Evolutionary conservation across 495 filamentous ascomycete genomes (phyloP).

Genomic region (Schizothecium vesticola): DNA sequence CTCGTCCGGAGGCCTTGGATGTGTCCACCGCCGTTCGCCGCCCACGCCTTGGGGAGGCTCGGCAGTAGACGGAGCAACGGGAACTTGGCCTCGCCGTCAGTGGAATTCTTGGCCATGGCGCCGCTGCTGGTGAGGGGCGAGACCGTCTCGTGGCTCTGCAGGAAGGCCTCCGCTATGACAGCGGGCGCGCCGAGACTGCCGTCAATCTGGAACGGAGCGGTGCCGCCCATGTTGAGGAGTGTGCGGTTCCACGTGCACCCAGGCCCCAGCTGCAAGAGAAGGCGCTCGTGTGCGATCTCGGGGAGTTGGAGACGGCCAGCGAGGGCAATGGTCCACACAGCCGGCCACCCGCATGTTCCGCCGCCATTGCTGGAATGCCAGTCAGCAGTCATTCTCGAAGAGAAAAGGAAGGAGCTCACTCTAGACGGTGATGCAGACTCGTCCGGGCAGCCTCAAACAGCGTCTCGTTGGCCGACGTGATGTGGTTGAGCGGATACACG

Average conservation of each 20-base stretch:
- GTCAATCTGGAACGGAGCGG: conserved; percentile 7
- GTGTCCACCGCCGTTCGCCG: neutral
- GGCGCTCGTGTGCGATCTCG: neutral
- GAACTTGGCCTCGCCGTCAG: neutral
- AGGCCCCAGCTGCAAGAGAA: neutral
- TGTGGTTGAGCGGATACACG: conserved; percentile 1
- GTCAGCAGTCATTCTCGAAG: neutral
- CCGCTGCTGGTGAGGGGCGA: neutral
- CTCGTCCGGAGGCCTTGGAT: neutral
- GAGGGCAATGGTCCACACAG: neutral
- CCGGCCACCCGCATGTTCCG: conserved; percentile 4
- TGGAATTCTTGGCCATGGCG: neutral
- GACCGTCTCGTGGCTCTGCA: conserved; percentile 6
- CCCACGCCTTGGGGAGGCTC: neutral
- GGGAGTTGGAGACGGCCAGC: neutral
- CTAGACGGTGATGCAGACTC: neutral
- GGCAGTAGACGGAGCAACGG: conserved; percentile 4
- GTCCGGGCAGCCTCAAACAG: conserved; percentile 2
- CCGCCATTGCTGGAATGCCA: neutral
- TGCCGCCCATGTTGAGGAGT: conserved; percentile 6
- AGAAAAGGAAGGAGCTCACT: neutral
- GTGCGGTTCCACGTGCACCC: conserved; percentile 7
- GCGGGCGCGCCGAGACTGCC: conserved; percentile 1
- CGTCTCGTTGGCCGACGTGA: conserved; percentile 1
- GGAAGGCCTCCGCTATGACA: neutral